A percentile compares a stretch with the other conserved stretches of the same genome.
Conservation (phyloP, 768 basidiomycete species). For the Pulveroboletus sp. region DNA sequence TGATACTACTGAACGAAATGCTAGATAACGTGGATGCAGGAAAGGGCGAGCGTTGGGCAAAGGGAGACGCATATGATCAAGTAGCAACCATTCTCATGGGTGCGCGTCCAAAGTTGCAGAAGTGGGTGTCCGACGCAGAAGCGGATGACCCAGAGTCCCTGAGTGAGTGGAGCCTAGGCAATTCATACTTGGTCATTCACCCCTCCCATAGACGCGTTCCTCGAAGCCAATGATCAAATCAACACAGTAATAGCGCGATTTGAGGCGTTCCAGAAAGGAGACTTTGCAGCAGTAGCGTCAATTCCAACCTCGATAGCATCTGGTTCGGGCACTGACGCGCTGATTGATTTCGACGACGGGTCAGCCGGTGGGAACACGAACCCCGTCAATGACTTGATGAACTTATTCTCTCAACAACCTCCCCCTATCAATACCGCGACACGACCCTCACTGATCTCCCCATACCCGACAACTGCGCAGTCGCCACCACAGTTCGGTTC, state of each 20-base stretch:
- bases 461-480: conserved; percentile 11
- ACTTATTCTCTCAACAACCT: conserved; percentile 43
- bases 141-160: conserved; percentile 85
- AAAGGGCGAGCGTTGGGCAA: conserved; percentile 72
- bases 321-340: conserved; percentile 30
- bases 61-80: conserved; percentile 96
- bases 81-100: conserved; percentile 75
- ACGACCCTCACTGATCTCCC: conserved; percentile 20
- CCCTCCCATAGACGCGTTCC: conserved; percentile 66
- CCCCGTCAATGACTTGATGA: conserved; percentile 54
- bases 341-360: conserved; percentile 76
- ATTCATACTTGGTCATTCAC: not conserved
- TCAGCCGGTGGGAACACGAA: conserved; percentile 19
- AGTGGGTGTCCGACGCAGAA: conserved; percentile 95
- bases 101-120: conserved; percentile 92
- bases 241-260: conserved; percentile 88
- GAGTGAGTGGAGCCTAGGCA: conserved; percentile 42
- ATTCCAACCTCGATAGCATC: conserved; percentile 57
- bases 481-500: conserved; percentile 32
- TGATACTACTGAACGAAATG: conserved; percentile 95
- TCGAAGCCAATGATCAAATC: conserved; percentile 97
- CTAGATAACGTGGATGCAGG: conserved; percentile 80
- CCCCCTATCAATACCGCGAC: conserved; percentile 27
- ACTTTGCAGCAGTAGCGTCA: conserved; percentile 69
- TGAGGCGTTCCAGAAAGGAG: conserved; percentile 90